A percentile compares a stretch with the other conserved stretches of the same genome.
These are phyloP conservation scores for Spiromastix sp. DNA, from an alignment of 2,329 filamentous ascomycete genomes.

Conservation along the genomic window DNA sequence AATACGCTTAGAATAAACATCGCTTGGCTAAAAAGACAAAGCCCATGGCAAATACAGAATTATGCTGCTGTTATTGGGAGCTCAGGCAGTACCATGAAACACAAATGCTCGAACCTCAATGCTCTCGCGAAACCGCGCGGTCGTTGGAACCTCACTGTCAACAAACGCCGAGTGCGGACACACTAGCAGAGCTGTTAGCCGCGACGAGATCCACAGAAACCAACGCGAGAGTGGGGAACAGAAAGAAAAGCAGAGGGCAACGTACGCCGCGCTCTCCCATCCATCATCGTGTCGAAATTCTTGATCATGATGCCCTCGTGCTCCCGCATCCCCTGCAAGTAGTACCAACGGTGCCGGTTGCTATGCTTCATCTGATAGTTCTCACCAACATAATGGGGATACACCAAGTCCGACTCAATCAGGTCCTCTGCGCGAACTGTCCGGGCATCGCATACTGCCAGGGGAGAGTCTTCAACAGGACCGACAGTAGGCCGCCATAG, in stretches of 20 bases:
- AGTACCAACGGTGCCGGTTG: neutral
- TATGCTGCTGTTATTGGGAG: no score
- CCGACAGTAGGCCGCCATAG: neutral
- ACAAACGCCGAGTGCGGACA: neutral
- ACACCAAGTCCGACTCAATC: neutral
- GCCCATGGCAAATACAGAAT: no score
- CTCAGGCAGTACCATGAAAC: no score
- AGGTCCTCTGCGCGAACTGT: neutral
- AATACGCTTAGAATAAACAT: no score
- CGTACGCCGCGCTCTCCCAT: no score
- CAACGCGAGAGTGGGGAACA: neutral
- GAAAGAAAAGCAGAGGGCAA: no score
- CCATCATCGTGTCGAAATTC: neutral
- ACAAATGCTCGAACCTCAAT: constrained; percentile 1
- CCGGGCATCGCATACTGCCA: neutral
- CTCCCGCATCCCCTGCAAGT: neutral
- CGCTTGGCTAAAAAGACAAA: no score
- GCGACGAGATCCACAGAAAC: neutral
- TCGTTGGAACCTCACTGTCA: neutral
- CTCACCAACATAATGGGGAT: neutral
- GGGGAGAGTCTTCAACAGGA: neutral
- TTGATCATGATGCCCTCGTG: neutral
- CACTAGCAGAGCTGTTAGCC: neutral
- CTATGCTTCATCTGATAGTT: neutral
- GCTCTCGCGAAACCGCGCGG: neutral